phyloP scores from a whole-genome alignment of 106 monocot genomes.

The Allium fistulosum region DNA sequence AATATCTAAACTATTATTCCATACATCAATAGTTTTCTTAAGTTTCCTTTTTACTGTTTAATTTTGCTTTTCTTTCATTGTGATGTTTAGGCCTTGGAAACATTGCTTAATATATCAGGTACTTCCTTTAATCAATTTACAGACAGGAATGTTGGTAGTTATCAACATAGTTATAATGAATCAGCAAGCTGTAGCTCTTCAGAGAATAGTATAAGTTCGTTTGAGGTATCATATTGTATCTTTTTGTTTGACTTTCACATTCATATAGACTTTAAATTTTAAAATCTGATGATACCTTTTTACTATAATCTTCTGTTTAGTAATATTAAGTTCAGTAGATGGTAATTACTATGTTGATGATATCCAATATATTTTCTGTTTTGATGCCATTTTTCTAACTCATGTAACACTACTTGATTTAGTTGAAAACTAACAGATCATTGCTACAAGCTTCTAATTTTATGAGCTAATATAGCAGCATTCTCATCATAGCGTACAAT shows the following conservation, averaged over 20 bases:
- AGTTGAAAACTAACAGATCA: no score
- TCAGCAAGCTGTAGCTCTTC: conserved; percentile 1
- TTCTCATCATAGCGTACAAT: no score
- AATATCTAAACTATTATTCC: no score
- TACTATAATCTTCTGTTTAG: no score
- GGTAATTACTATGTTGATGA: no score
- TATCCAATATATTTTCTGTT: no score
- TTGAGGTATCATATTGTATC: conserved; percentile 6
- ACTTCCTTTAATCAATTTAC: conserved; percentile 8
- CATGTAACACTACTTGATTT: no score
- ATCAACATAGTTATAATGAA: conserved; percentile 12
- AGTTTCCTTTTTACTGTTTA: neutral
- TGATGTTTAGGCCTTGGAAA: conserved; percentile 56
- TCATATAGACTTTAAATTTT: neutral
- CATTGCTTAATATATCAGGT: conserved; percentile 41
- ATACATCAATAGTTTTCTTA: neutral
- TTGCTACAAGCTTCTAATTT: no score
- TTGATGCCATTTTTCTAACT: no score
- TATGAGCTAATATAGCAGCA: no score
- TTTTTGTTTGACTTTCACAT: neutral
- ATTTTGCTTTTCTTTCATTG: neutral
- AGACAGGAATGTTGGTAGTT: conserved; percentile 3
- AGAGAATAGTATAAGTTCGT: conserved; percentile 11
- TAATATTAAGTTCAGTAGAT: no score
- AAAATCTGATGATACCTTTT: no score